A percentile compares a stretch with the other conserved stretches of the same genome.
Conservation (phyloP, 805 yeast species). For the Starmerella roubikii region DNA sequence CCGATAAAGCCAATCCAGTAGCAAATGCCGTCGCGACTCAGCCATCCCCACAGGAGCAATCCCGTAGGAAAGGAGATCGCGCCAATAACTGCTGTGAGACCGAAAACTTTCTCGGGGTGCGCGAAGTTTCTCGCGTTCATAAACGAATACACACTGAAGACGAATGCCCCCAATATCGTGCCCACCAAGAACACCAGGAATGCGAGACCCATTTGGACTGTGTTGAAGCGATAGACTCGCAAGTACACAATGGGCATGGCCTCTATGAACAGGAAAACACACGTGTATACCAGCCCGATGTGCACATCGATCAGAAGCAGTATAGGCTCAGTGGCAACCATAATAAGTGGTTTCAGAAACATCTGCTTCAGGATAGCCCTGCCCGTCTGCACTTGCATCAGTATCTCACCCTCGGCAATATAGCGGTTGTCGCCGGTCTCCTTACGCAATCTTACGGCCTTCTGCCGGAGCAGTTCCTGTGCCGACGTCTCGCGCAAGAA, state of each 20-base stretch:
- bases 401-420: slow-evolving; percentile 15
- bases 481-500: slow-evolving; percentile 39
- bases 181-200: slow-evolving; percentile 39
- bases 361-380: slow-evolving; percentile 11
- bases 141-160: slow-evolving; percentile 6
- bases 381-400: neutral
- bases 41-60: slow-evolving; percentile 46
- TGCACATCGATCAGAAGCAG: slow-evolving; percentile 41
- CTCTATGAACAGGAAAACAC: slow-evolving; percentile 45
- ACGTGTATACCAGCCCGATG: slow-evolving; percentile 39
- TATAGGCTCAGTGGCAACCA: slow-evolving; percentile 42
- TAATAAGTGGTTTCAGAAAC: slow-evolving; percentile 30
- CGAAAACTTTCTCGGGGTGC: slow-evolving; percentile 15
- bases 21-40: slow-evolving; percentile 34
- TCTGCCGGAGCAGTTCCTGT: slow-evolving; percentile 34
- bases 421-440: slow-evolving; percentile 25
- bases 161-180: slow-evolving; percentile 27
- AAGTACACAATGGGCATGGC: slow-evolving; percentile 45
- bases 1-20: slow-evolving; percentile 42
- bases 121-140: neutral
- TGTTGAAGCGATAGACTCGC: slow-evolving; percentile 34
- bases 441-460: slow-evolving; percentile 36
- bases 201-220: slow-evolving; percentile 36
- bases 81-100: slow-evolving; percentile 29
- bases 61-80: slow-evolving; percentile 36